Percentiles rank a stretch among this genome's conserved stretches.
Conservation (phyloP, 2,329 filamentous ascomycete genomes). For the Colletotrichum liriopes region DNA sequence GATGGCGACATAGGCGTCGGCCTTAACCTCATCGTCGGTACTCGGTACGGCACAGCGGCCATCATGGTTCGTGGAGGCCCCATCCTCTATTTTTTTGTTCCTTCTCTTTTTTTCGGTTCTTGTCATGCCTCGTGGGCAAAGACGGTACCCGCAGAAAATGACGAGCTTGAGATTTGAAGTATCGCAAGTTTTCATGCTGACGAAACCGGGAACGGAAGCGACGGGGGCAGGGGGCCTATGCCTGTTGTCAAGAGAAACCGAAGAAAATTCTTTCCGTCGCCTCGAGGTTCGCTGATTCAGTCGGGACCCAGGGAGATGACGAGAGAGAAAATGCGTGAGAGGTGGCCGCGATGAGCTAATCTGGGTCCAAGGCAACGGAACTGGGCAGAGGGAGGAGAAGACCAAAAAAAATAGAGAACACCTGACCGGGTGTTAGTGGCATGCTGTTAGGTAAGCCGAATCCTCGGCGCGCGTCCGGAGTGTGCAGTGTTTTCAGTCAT, state of each 20-base stretch:
- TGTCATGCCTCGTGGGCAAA: not conserved
- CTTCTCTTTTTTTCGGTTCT: not conserved
- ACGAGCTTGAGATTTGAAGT: slow-evolving; percentile 1
- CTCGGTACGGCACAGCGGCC: slow-evolving; percentile 18
- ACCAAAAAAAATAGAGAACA: not conserved
- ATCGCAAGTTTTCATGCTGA: slow-evolving; percentile 6
- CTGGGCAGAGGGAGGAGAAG: not conserved
- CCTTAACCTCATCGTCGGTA: slow-evolving; percentile 41
- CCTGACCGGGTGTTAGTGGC: slow-evolving; percentile 14
- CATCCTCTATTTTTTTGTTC: not conserved
- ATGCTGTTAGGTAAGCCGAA: slow-evolving; percentile 8
- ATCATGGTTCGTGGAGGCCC: not conserved
- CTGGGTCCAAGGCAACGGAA: not conserved
- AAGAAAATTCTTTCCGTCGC: not conserved
- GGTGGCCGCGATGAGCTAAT: slow-evolving; percentile 10
- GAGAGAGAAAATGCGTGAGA: slow-evolving; percentile 15
- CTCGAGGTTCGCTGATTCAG: not conserved
- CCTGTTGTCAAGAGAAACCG: not conserved
- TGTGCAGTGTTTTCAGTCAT: too few relatives aligned
- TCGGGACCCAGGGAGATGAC: slow-evolving; percentile 5
- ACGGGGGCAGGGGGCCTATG: not conserved
- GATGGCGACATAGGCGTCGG: slow-evolving; percentile 38
- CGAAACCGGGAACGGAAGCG: not conserved
- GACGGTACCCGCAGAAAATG: slow-evolving; percentile 10
- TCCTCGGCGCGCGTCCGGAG: too few relatives aligned